Percentiles rank a stretch among this genome's conserved stretches.
phyloP scores from a whole-genome alignment of 2,329 filamentous ascomycete genomes.

The Aspergillus texensis region DNA sequence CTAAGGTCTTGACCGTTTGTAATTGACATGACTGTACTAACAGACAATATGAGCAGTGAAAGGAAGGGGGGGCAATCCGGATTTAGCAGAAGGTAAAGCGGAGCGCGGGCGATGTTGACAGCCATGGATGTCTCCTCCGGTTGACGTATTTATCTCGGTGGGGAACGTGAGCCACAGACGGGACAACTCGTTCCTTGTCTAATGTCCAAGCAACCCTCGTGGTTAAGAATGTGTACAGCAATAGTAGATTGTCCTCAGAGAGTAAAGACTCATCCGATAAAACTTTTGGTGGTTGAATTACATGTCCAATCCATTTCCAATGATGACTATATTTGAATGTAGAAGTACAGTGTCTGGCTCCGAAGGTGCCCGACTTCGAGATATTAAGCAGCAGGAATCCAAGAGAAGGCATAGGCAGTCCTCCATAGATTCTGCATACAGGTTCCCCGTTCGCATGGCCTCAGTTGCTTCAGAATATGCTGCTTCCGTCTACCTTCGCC shows the following conservation, averaged over 20 bases:
- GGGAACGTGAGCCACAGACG: not conserved
- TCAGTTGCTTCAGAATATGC: slow-evolving; percentile 15
- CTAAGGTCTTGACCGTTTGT: slow-evolving; percentile 41
- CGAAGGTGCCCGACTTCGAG: not conserved
- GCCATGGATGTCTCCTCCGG: not conserved
- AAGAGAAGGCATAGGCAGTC: slow-evolving; percentile 2
- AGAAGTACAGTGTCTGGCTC: not conserved
- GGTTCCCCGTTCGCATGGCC: not conserved
- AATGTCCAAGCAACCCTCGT: not conserved
- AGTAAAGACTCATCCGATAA: not conserved
- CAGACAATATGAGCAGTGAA: slow-evolving; percentile 12
- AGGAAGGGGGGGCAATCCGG: slow-evolving; percentile 10
- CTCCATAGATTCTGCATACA: not conserved
- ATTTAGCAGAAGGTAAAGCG: slow-evolving; percentile 3
- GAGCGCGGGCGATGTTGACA: not conserved
- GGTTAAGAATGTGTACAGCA: not conserved
- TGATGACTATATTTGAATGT: not conserved
- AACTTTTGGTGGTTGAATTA: slow-evolving; percentile 7
- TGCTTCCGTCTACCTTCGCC: slow-evolving; percentile 29
- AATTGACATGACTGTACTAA: slow-evolving; percentile 44
- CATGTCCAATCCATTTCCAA: not conserved
- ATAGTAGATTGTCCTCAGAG: not conserved
- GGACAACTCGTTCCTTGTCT: not conserved
- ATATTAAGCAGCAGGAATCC: not conserved
- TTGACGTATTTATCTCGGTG: slow-evolving; percentile 6